These are phyloP conservation scores for Tylopilus sp. DNA, from an alignment of 1,284 basidiomycete species.

Conservation along the genomic window DNA sequence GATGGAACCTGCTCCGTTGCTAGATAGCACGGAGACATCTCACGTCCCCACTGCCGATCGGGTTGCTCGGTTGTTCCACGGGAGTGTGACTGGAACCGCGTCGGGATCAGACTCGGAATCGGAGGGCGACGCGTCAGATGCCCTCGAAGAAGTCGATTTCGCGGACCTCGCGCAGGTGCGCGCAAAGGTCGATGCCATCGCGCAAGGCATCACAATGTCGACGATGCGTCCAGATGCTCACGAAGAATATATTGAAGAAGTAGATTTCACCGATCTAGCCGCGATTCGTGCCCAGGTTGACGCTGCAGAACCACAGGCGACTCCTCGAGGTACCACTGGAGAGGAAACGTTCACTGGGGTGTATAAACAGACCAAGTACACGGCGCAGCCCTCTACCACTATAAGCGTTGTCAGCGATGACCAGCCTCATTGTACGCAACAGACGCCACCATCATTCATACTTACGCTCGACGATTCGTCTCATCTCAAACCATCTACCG, in stretches of 20 bases:
- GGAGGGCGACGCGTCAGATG: conserved; percentile 32
- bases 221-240: conserved; percentile 12
- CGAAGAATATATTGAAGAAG: conserved; percentile 45
- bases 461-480: background rate
- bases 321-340: background rate
- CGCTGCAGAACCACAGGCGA: background rate
- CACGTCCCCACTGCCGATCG: conserved; percentile 64
- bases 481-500: conserved; percentile 1
- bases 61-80: conserved; percentile 57
- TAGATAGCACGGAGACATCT: conserved; percentile 47
- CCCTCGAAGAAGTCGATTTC: conserved; percentile 63
- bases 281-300: conserved; percentile 36
- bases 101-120: conserved; percentile 18
- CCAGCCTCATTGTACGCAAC: background rate
- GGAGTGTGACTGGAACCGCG: conserved; percentile 16
- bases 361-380: conserved; percentile 13
- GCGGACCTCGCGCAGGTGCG: conserved; percentile 50
- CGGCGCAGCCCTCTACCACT: background rate
- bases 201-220: conserved; percentile 8
- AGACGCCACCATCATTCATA: background rate
- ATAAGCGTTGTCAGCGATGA: background rate
- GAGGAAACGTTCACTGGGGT: conserved; percentile 42
- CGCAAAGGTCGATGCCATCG: conserved; percentile 21
- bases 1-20: background rate
- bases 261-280: conserved; percentile 59